phyloP scores from a whole-genome alignment of 805 yeast species.

The Starmera pachycereana region DNA sequence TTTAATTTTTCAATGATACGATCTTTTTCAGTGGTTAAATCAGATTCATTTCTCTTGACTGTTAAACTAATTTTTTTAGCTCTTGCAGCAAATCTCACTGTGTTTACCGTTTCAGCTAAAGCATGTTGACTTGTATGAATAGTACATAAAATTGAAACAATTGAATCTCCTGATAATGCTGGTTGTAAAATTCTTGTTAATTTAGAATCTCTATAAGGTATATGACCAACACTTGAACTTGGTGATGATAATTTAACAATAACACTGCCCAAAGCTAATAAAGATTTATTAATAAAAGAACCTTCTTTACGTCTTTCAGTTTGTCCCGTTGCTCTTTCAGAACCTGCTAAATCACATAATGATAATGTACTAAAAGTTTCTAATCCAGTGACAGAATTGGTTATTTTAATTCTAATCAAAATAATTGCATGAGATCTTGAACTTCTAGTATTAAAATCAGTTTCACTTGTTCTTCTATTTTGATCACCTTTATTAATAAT shows the following conservation, averaged over 20 bases:
- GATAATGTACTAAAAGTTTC: conserved; percentile 52
- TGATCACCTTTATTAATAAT: conserved; percentile 62
- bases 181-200: conserved; percentile 85
- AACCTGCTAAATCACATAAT: conserved; percentile 92
- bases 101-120: conserved; percentile 73
- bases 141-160: conserved; percentile 81
- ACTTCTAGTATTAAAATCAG: conserved; percentile 80
- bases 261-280: conserved; percentile 86
- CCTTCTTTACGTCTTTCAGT: conserved; percentile 88
- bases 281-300: conserved; percentile 81
- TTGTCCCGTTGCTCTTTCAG: conserved; percentile 67
- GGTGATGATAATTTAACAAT: conserved; percentile 54
- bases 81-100: conserved; percentile 84
- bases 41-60: conserved; percentile 42
- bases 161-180: conserved; percentile 77
- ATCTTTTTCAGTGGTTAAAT: conserved; percentile 32
- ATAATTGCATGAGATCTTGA: conserved; percentile 91
- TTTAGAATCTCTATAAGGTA: conserved; percentile 83
- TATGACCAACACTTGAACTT: conserved; percentile 40
- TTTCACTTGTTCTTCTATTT: conserved; percentile 71
- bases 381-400: conserved; percentile 29
- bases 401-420: conserved; percentile 45
- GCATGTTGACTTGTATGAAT: conserved; percentile 55
- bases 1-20: conserved; percentile 46
- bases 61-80: conserved; percentile 77